Percentiles rank a stretch among this genome's conserved stretches.
Evolutionary conservation across 768 basidiomycete species (phyloP).

Genomic region (Trichaptum fuscoviolaceum): DNA sequence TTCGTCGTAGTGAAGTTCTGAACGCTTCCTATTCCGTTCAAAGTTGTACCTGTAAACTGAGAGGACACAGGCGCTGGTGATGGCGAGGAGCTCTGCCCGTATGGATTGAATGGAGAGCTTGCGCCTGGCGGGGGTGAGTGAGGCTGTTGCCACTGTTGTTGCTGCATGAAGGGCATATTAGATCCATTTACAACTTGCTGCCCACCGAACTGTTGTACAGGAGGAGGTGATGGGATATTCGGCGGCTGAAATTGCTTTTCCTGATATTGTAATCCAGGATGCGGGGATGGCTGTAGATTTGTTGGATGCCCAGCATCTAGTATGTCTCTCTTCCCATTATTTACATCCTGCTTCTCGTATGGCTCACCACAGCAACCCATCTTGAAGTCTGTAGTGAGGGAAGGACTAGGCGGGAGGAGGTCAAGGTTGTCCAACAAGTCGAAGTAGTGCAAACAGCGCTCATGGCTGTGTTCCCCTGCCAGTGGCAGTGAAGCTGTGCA

Average conservation of each 20-base stretch:
- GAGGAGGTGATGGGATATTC: slow-evolving; percentile 43
- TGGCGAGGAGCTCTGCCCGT: slow-evolving; percentile 16
- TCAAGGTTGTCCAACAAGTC: background rate
- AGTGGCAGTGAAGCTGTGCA: background rate
- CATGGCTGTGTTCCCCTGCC: background rate
- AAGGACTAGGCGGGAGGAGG: background rate
- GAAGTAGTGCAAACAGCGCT: background rate
- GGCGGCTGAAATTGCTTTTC: slow-evolving; percentile 43
- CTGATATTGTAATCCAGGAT: slow-evolving; percentile 27
- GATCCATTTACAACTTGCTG: background rate
- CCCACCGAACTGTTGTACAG: slow-evolving; percentile 21
- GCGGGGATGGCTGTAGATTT: slow-evolving; percentile 47
- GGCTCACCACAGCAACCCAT: slow-evolving; percentile 71
- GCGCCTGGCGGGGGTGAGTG: slow-evolving; percentile 11
- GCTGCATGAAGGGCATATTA: slow-evolving; percentile 7
- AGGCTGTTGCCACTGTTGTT: slow-evolving; percentile 13
- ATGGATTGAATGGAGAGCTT: slow-evolving; percentile 13
- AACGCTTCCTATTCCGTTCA: slow-evolving; percentile 21
- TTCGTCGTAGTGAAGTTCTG: slow-evolving; percentile 25
- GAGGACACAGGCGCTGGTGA: slow-evolving; percentile 8
- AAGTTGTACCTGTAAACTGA: slow-evolving; percentile 4
- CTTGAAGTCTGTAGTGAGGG: slow-evolving; percentile 10
- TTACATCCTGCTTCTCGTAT: slow-evolving; percentile 22
- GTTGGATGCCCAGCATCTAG: slow-evolving; percentile 15
- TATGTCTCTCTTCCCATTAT: slow-evolving; percentile 28